Evolutionary conservation across 1,139 yeast genomes (phyloP), one percentile per base, ranked within the genome.

Genomic region (Debaryomyces singareniensis): DNA sequence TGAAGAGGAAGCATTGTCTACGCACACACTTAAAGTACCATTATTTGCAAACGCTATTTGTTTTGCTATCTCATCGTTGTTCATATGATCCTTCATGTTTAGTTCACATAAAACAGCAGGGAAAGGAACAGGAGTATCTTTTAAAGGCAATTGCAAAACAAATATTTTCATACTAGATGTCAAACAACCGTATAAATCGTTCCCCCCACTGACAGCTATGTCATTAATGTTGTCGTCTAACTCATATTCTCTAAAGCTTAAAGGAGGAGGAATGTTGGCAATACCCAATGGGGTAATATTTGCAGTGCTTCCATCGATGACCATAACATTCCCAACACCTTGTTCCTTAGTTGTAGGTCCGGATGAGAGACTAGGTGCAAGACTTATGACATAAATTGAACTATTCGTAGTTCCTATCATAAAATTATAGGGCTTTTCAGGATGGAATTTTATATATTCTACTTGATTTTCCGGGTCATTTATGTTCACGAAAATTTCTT

Each of bases 181-280:
- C 24, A 81, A 51, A 2, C 75, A 68, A 0, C 85, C 94, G 44
- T 72, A 69, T 4, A 52, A 45, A 31, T 69, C 70, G 50, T 82
- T 84, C n/a, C 76, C 60, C 26, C 66, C 55, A 37, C 79, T 73
- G 2, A 79, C 72, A 0, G 94, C 80, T 32, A 75, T 70, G 45
- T 81, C 86, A 15, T 68, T 55, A 9, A 87, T 76, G 33, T 73
- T 70, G 2, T 56, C 63, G 1, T 34, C 43, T 7, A 78, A 57
- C 11, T 69, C 71, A 28, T 82, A 55, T 29, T 78, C 84, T 37
- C 95, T 68, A 51, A 71, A 82, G 24, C 86, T 71, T 49, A 85
- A 75, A 25, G 99, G 99, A 2, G 99, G 99, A 3, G 99, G 99
- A 4, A 87, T 93, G 51, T 80, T 86, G 1, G 96, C 96, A 22